Evolutionary conservation across 352 stramenopile genomes (phyloP), one percentile per base, ranked within the genome.

Genomic region (Globisporangium rhizosaccharum): DNA sequence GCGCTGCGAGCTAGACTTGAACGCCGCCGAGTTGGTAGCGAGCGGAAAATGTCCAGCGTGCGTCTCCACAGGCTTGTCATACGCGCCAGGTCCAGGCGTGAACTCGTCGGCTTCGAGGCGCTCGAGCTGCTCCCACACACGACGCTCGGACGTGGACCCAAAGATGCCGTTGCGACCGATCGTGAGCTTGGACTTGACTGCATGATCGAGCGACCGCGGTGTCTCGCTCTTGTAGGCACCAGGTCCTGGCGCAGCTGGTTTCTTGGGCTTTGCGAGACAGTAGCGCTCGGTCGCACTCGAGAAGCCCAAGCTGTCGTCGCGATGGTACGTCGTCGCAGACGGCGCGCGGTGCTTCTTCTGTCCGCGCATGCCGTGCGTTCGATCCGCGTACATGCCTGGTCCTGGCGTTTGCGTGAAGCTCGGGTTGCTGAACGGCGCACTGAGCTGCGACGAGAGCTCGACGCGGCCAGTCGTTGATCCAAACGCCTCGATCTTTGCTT

Each of bases 161-260:
- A 92, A 92, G 18, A 87, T 71, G 30, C 82, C 80, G 48, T 83
- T 82, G 46, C 82, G 76, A 2, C 82, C 82, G 18, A 90, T 72
- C 9, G 66, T 70, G 12, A 83, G 64, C 39, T 76, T 78, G 4
- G 67, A 59, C 63, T 71, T 71, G 23, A 88, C 73, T 7, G 68
- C 33, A 15, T 82, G 67, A n/a, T 78, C 71, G 1, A 90, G 57
- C 1, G 82, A 89, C 2, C 80, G 66, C 12, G 80, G 80, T 10
- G 75, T 90, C 63, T 88, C 80, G 47, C 64, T 82, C 46, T 71
- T 75, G 66, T 90, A 90, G 1, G 80, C 61, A 0, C 77, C 77
- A 5, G 75, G 80, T 0, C 80, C 80, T 15, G 74, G 75, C 7
- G 71, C 68, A 14, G 67, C 30, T 15, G 59, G 72, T 20, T 63